Conservation (phyloP, 495 filamentous ascomycete genomes). For the Hamigera avellanea region DNA sequence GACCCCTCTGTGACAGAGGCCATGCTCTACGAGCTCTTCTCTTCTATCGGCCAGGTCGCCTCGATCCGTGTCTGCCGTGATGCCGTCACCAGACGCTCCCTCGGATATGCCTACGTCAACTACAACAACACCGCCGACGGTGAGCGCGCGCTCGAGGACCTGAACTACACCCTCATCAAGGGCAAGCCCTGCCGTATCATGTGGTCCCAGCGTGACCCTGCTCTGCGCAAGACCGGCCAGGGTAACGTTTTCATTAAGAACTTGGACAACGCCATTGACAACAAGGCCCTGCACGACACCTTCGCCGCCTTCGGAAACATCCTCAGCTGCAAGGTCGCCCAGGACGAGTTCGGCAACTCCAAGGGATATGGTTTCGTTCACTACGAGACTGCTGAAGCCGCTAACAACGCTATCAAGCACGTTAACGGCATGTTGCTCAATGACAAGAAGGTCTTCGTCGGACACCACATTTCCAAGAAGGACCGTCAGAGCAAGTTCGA, state of each 20-base stretch:
- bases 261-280: conserved; percentile 94
- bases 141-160: conserved; percentile 95
- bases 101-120: conserved; percentile 99
- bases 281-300: conserved; percentile 99
- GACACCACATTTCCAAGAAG: conserved; percentile 99
- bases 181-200: conserved; percentile 99
- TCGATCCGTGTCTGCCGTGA: conserved; percentile 99
- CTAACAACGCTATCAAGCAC: conserved; percentile 94
- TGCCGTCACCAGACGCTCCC: conserved; percentile 94
- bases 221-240: conserved; percentile 97
- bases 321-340: conserved; percentile 97
- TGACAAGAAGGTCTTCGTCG: conserved; percentile 99
- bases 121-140: conserved; percentile 96
- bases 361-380: conserved; percentile 99
- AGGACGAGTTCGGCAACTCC: conserved; percentile 90
- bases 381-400: conserved; percentile 98
- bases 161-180: conserved; percentile 99
- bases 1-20: conserved; percentile 96
- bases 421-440: conserved; percentile 99
- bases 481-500: conserved; percentile 99
- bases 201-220: conserved; percentile 99
- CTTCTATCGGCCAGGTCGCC: conserved; percentile 95
- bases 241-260: conserved; percentile 99
- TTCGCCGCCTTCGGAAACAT: conserved; percentile 99
- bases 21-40: conserved; percentile 99